phyloP scores from a whole-genome alignment of 441 rosid species.

The Aquilaria agallochum region DNA sequence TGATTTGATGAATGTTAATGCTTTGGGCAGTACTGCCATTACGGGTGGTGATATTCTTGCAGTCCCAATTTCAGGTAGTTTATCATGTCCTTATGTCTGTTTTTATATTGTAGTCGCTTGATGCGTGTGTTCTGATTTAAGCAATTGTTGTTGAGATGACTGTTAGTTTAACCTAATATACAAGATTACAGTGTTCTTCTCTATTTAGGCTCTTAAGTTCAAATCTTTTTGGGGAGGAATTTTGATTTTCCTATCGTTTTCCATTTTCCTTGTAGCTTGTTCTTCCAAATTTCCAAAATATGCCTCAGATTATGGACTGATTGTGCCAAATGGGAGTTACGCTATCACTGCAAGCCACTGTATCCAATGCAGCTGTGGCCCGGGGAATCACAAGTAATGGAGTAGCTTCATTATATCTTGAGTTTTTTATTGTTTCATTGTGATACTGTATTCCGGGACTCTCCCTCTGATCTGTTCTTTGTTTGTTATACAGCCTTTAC shows the following conservation, averaged over 20 bases:
- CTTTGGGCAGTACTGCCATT: conserved; percentile 75
- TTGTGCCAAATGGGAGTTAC: conserved; percentile 89
- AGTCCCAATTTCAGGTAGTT: conserved; percentile 77
- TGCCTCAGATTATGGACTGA: conserved; percentile 62
- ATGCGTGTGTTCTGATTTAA: neutral
- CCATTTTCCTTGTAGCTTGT: conserved; percentile 56
- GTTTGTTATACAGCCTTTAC: conserved; percentile 52
- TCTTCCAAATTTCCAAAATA: conserved; percentile 79
- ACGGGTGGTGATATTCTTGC: conserved; percentile 76
- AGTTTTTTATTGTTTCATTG: conserved; percentile 2
- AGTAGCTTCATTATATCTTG: conserved; percentile 10
- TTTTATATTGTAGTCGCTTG: neutral
- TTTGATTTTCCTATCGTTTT: conserved; percentile 1
- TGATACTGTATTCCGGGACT: neutral
- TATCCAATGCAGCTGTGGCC: conserved; percentile 91
- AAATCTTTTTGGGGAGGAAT: neutral
- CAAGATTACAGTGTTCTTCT: neutral
- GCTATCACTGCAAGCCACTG: conserved; percentile 88
- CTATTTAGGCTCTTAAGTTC: conserved; percentile 7
- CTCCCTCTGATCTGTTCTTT: neutral
- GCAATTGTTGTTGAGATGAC: neutral
- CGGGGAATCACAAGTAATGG: conserved; percentile 71
- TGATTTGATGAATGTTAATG: conserved; percentile 92
- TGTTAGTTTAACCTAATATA: neutral
- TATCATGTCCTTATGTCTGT: neutral